These are phyloP conservation scores for Eutypella sp. DNA, from an alignment of 2,329 filamentous ascomycete species.

Conservation along the genomic window DNA sequence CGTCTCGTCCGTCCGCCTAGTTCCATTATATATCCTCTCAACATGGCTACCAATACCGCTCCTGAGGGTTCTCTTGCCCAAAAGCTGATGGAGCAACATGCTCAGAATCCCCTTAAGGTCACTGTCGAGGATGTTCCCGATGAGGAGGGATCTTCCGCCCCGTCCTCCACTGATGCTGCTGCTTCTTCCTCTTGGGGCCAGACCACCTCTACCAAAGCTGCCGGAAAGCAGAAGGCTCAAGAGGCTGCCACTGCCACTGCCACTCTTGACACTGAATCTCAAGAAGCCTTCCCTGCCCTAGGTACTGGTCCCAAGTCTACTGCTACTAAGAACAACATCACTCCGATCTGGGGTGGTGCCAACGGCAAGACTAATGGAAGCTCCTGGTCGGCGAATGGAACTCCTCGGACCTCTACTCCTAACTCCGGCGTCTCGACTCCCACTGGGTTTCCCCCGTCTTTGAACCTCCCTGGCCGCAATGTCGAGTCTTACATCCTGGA, in stretches of 20 bases:
- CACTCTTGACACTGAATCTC: conserved; percentile 74
- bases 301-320: conserved; percentile 62
- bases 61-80: conserved; percentile 51
- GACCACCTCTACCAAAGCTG: conserved; percentile 56
- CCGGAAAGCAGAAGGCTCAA: conserved; percentile 63
- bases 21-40: conserved; percentile 7
- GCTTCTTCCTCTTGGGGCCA: conserved; percentile 41
- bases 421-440: conserved; percentile 52
- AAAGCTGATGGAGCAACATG: conserved; percentile 61
- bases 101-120: conserved; percentile 46
- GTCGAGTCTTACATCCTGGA: conserved; percentile 71
- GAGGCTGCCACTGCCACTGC: too few species aligned
- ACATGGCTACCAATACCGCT: conserved; percentile 39
- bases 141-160: conserved; percentile 62
- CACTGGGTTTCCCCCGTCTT: conserved; percentile 44
- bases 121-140: conserved; percentile 79
- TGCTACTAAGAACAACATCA: conserved; percentile 50
- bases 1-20: too few species aligned
- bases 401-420: conserved; percentile 59
- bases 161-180: conserved; percentile 41
- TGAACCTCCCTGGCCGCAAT: conserved; percentile 78
- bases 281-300: conserved; percentile 91
- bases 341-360: conserved; percentile 70
- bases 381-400: conserved; percentile 45
- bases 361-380: conserved; percentile 49